Evolutionary conservation across 2,329 filamentous ascomycete species (phyloP).

Genomic region (Clarireedia sp.): DNA sequence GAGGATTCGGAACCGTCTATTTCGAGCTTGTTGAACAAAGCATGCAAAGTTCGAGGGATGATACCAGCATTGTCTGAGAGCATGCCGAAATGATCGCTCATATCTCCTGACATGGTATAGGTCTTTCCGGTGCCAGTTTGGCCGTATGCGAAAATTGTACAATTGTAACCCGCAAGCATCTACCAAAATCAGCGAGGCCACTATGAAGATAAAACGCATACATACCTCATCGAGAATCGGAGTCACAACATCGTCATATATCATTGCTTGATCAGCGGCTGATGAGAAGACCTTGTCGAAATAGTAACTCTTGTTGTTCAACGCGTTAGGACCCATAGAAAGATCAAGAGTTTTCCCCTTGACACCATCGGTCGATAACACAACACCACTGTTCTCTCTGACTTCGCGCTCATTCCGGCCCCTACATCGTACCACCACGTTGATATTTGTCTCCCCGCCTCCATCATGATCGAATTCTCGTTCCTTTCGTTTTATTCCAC

Average conservation of each 20-base stretch:
- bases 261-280: constrained; percentile 84
- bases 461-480: constrained; percentile 69
- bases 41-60: constrained; percentile 82
- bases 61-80: constrained; percentile 90
- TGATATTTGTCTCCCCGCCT: constrained; percentile 88
- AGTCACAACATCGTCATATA: constrained; percentile 91
- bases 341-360: constrained; percentile 78
- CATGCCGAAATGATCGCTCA: constrained; percentile 77
- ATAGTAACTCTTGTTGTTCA: constrained; percentile 93
- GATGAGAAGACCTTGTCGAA: constrained; percentile 97
- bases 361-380: constrained; percentile 79
- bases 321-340: constrained; percentile 83
- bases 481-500: constrained; percentile 75
- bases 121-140: constrained; percentile 98
- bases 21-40: constrained; percentile 79
- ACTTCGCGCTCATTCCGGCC: constrained; percentile 90
- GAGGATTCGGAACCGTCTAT: constrained; percentile 71
- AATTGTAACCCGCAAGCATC: constrained; percentile 94
- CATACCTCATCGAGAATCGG: constrained; percentile 87
- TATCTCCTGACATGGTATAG: constrained; percentile 98
- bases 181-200: constrained; percentile 31
- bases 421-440: constrained; percentile 90
- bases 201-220: constrained; percentile 5
- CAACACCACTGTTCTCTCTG: constrained; percentile 87
- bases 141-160: constrained; percentile 97